Percentiles rank a stretch among this genome's conserved stretches.
These are phyloP conservation scores for Bacidia rubella DNA, from an alignment of 495 filamentous ascomycete species.

Conservation along the genomic window DNA sequence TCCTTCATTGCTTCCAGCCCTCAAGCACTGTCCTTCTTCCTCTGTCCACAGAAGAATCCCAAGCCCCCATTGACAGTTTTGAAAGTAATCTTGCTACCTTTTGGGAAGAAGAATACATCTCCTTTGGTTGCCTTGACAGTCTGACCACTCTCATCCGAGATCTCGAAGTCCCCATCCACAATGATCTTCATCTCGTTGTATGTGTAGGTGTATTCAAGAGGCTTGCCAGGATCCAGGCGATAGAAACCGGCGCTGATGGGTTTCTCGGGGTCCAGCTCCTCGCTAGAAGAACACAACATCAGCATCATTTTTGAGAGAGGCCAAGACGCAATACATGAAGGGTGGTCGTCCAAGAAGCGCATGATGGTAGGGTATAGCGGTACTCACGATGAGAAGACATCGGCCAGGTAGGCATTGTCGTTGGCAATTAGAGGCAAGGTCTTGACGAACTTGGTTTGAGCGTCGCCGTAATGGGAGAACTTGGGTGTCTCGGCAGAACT, in stretches of 20 bases:
- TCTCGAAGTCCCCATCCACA: constrained; percentile 61
- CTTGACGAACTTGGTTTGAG: constrained; percentile 48
- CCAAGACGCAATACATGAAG: too few species aligned
- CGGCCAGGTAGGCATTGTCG: constrained; percentile 61
- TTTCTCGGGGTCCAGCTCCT: constrained; percentile 37
- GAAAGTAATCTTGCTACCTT: constrained; percentile 66
- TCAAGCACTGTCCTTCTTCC: constrained; percentile 16
- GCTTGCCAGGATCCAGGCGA: constrained; percentile 58
- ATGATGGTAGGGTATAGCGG: too few species aligned
- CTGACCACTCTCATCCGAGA: constrained; percentile 27
- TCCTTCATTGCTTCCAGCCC: too few species aligned
- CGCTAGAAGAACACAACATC: not conserved
- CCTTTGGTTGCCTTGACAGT: constrained; percentile 53
- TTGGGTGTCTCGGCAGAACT: constrained; percentile 11
- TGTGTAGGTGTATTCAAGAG: constrained; percentile 59
- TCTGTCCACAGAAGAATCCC: constrained; percentile 50
- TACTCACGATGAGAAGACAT: constrained; percentile 44
- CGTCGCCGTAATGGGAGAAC: constrained; percentile 43
- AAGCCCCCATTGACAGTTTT: constrained; percentile 55
- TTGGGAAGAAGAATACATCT: constrained; percentile 69
- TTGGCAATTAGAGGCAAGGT: constrained; percentile 54
- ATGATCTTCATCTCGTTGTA: constrained; percentile 78
- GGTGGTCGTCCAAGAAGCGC: too few species aligned
- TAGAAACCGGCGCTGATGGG: constrained; percentile 62
- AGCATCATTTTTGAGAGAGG: not conserved